Base-by-base conservation (phyloP, 2,329 filamentous ascomycete species). In the Aspergillus flavus region DNA sequence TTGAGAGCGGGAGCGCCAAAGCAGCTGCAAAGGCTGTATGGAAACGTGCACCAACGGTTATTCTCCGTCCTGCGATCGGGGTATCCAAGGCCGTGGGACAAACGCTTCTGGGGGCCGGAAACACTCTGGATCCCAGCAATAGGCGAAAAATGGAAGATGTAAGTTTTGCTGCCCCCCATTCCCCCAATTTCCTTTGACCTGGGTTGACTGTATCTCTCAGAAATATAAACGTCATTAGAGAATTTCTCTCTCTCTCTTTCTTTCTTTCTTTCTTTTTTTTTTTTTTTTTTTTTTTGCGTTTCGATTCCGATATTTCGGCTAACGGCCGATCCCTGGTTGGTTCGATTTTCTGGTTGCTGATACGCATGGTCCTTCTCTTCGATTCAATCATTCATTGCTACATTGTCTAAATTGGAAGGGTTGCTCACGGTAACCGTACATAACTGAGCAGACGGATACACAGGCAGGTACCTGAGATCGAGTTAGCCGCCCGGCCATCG, bases 31-130 rank as follows among this genome's bases (percentile, higher is more conserved):
- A 83, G 72, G 94, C 91, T 1, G 88, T 99, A 21, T 84, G 90
- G 64, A 90, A 86, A 76, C 87, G 92, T 69, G 93, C 94, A 34
- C 95, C 95, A n/a, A 97, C 94, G 0, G 92, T 98, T 23, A 91
- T 99, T 58, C 87, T 99, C 69, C 84, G 94, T 61, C 95, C 95
- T 9, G 92, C 93, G 4, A 93, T 98, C 71, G 96, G 94, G 0
- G 92, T 93, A 9, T 93, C 90, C 41, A 94, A 94, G 78, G 94
- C 90, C 0, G 89, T 97, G 57, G 92, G 93, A 10, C 92, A 96
- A 81, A 93, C 94, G 43, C 81, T 99, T 63, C 85, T 98, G 80
- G 95, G 96, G 6, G 94, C 94, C 16, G 96, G 93, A 0, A 99
- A 99, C 77, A 88, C 91, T 54, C 83, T 99, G 70, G 95, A 99